Evolutionary conservation across 2,329 filamentous ascomycete species (phyloP), one percentile per base, ranked within the genome.

Genomic region (Alternaria triticimaculans): DNA sequence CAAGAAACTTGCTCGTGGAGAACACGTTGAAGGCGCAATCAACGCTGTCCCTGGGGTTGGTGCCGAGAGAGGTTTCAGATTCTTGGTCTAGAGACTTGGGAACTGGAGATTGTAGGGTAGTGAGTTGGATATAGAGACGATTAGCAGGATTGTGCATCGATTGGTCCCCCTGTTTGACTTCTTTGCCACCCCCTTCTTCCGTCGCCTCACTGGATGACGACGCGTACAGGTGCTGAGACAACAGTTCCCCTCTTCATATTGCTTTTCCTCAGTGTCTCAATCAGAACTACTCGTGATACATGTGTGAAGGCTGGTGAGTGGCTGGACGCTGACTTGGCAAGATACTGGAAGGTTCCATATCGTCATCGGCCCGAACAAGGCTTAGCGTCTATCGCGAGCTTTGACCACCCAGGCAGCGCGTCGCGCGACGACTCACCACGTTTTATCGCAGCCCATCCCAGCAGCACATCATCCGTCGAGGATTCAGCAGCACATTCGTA

Each of bases 1-100:
- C 73, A 88, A 85, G 82, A 92, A 88, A 78, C 82, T 94, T 3
- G 90, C 92, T 50, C 82, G 83, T 14, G 90, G 90, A 0, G 86
- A 90, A 69, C 80, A 79, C 63, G 80, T 86, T 3, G 81, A 85
- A 49, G 84, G 83, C 1, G 83, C 80, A 1, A 85, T 89, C 66
- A 88, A 89, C 66, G 77, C 73, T 11, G 80, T 86, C 49, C 86
- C 88, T 0, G 87, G 86, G 0, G 84, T 85, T 68, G 87, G 85
- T 21, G 85, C 82, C 11, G 81, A 84, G 60, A 86, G 88, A 71
- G 89, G 89, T 0, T 92, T 92, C 77, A 84, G 90, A 37, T 92
- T 91, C 74, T 85, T 89, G 77, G 74, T 90, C 49, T 90, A 70
- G 66, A 41, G 26, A 55, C 21, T 37, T n/a, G 43, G n/a, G 43